These are phyloP conservation scores for Cenchrus fungigraminus DNA, from an alignment of 176 grass and related monocot species.

Conservation along the genomic window DNA sequence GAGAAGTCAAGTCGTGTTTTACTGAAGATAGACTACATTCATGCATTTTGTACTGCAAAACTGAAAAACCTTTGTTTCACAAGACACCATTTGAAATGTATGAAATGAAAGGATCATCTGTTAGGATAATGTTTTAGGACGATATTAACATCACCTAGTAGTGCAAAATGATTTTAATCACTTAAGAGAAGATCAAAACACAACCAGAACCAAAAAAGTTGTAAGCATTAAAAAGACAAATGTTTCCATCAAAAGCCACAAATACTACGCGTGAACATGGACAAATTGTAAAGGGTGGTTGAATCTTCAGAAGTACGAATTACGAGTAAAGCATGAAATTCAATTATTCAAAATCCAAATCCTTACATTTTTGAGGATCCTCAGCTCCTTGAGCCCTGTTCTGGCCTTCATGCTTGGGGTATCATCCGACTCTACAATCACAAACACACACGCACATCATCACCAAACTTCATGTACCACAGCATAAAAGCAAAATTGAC, in stretches of 20 bases:
- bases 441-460: constrained; percentile 6
- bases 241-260: not conserved
- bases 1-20: constrained; percentile 13
- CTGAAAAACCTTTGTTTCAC: not conserved
- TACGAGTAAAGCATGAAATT: not conserved
- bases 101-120: constrained; percentile 23
- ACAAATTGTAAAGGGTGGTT: not conserved
- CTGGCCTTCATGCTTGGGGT: constrained; percentile 25
- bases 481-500: not conserved
- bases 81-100: not conserved
- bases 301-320: not conserved
- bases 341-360: constrained; percentile 1
- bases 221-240: not conserved
- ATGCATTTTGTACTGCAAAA: not conserved
- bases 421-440: constrained; percentile 38
- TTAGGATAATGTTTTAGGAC: not conserved
- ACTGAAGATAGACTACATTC: not conserved
- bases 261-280: not conserved
- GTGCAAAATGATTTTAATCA: not conserved
- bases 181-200: not conserved
- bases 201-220: not conserved
- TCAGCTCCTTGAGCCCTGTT: constrained; percentile 66
- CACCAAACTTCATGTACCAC: not conserved
- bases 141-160: constrained; percentile 18
- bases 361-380: constrained; percentile 66